Base-by-base conservation (phyloP, 768 basidiomycete genomes). In the Chalciporus piperatus region DNA sequence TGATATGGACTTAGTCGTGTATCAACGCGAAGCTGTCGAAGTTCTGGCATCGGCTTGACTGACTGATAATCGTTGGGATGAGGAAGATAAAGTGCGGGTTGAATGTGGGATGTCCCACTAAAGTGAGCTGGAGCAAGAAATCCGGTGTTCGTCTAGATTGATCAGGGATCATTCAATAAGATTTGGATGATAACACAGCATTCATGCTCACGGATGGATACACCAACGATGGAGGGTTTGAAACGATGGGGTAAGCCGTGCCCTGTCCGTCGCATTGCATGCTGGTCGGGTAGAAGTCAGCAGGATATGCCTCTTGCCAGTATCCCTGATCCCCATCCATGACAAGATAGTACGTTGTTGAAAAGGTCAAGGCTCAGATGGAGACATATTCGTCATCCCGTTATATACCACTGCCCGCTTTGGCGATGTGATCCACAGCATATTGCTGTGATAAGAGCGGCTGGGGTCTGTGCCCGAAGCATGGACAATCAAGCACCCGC, bases 391-490 rank as follows among this genome's bases (percentile, higher is more conserved):
- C 35, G 35, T 37, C 35, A 37, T 37, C 16, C 35, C 5, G 12
- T 41, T 65, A 57, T 65, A 67, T 55, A 17, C 13, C 22, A n/a
- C n/a, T n/a, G n/a, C 5, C 7, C 25, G 20, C 2, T 19, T 48
- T 44, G 28, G 23, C 30, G 11, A 25, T 11, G 35, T 19, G 16
- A 38, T 49, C 35, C 30, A 67, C 65, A 65, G 64, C 59, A 66
- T 48, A 0, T 55, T 65, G 61, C 63, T 65, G 63, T 65, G 46
- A 52, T 4, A 41, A 35, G 12, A 32, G 32, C 46, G 25, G 44
- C 33, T 14, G 22, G 16, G 30, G 35, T 11, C 45, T 19, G 52
- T 44, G 38, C 13, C 28, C 22, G 44, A 42, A 25, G 40, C 19
- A 16, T 28, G 25, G 6, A 35, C 14, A 7, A 20, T 11, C 37